Conservation (phyloP, 495 filamentous ascomycete species). For the Penicillium waksmanii region DNA sequence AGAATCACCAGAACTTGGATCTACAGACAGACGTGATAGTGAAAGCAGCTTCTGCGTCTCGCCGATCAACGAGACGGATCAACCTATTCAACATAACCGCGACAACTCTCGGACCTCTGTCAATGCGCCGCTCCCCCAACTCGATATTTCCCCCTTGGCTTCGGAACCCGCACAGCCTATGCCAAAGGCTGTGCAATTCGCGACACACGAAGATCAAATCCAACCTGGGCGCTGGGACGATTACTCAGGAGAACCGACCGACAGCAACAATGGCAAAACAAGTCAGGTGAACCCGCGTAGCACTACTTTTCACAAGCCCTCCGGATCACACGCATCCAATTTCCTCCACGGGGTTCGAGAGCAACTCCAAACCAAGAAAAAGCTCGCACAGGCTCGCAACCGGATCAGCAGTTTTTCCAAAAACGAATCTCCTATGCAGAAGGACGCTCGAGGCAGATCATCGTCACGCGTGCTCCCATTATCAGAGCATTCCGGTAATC, state of each 20-base stretch:
- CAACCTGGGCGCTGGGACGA: conserved; percentile 49
- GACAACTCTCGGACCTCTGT: conserved; percentile 9
- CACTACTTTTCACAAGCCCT: conserved; percentile 28
- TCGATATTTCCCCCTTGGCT: neutral
- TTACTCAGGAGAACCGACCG: conserved; percentile 53
- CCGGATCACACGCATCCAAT: conserved; percentile 28
- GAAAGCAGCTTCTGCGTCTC: conserved; percentile 50
- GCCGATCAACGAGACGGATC: conserved; percentile 43
- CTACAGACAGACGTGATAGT: conserved; percentile 16
- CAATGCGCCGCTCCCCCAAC: conserved; percentile 8
- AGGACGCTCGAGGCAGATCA: conserved; percentile 26
- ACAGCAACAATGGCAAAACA: conserved; percentile 33
- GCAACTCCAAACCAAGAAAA: conserved; percentile 36
- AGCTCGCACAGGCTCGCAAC: conserved; percentile 32
- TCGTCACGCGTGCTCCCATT: conserved; percentile 27
- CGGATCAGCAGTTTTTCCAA: conserved; percentile 30
- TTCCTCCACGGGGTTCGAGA: conserved; percentile 39
- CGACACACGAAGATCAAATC: conserved; percentile 6
- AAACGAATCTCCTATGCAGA: conserved; percentile 24
- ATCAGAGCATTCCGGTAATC: conserved; percentile 21
- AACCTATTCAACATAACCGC: conserved; percentile 14
- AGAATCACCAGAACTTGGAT: conserved; percentile 35
- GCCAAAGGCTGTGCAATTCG: conserved; percentile 15
- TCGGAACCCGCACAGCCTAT: conserved; percentile 14
- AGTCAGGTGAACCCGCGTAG: conserved; percentile 27